Evolutionary conservation across 108 stramenopile species (phyloP).

Genomic region (Seminavis robusta): DNA sequence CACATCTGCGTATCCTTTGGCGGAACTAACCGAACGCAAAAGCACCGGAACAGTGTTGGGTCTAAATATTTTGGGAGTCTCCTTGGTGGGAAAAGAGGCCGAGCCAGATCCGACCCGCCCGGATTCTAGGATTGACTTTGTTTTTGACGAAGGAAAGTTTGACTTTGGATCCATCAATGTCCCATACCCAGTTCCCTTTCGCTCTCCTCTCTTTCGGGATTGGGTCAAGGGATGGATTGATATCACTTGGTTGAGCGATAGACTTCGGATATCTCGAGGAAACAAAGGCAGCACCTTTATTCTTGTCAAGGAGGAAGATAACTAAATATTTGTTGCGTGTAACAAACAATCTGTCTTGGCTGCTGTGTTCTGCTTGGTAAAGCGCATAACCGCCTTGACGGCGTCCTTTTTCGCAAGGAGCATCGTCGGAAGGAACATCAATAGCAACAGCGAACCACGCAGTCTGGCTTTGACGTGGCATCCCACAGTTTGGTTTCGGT

Average conservation of each 20-base stretch:
- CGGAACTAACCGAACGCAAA: conserved; percentile 69
- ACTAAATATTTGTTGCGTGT: no score
- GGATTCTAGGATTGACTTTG: conserved; percentile 75
- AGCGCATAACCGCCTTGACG: no score
- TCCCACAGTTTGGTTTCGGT: no score
- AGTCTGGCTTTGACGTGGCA: no score
- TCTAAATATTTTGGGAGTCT: conserved; percentile 76
- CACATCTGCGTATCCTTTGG: conserved; percentile 75
- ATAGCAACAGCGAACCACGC: no score
- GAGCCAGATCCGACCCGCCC: conserved; percentile 58
- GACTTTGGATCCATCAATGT: conserved; percentile 43
- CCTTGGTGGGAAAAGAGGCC: conserved; percentile 73
- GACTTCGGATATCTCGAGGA: conserved; percentile 73
- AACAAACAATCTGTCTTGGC: no score
- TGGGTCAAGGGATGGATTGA: conserved; percentile 90
- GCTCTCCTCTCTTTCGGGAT: conserved; percentile 75
- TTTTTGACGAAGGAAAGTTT: conserved; percentile 85
- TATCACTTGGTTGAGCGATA: conserved; percentile 80
- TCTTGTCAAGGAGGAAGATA: conserved; percentile 53
- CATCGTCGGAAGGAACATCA: no score
- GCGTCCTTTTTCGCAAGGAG: no score
- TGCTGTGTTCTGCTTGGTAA: no score
- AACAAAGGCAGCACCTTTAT: conserved; percentile 90
- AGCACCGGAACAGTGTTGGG: conserved; percentile 70
- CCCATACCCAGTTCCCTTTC: conserved; percentile 85